Evolutionary conservation across 768 basidiomycete species (phyloP).

Genomic region (Butyriboletus loyo): DNA sequence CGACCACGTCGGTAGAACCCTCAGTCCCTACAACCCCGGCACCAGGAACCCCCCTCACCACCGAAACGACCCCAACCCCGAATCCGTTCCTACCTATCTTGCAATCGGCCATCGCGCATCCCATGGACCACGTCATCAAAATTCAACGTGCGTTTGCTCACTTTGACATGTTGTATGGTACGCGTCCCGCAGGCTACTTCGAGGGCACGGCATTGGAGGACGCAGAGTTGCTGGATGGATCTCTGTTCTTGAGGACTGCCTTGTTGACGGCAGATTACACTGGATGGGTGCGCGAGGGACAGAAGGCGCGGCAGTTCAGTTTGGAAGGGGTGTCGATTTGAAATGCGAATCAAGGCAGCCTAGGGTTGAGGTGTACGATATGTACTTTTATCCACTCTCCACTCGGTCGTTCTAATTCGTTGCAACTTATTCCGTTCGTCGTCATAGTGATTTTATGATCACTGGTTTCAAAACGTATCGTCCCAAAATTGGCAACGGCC

Average conservation of each 20-base stretch:
- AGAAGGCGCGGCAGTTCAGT: constrained; percentile 25
- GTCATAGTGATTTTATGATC: no score
- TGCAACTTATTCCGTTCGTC: background rate
- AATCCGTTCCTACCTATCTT: constrained; percentile 42
- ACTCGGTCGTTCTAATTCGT: background rate
- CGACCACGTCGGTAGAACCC: constrained; percentile 20
- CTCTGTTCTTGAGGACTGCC: constrained; percentile 33
- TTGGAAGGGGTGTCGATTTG: constrained; percentile 14
- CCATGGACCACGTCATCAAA: constrained; percentile 33
- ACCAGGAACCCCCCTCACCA: background rate
- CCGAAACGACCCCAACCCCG: constrained; percentile 19
- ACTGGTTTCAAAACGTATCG: background rate
- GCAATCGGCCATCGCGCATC: constrained; percentile 36
- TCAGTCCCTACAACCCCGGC: constrained; percentile 1
- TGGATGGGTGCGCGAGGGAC: constrained; percentile 42
- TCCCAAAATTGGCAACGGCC: no score
- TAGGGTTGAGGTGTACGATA: background rate
- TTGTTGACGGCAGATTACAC: constrained; percentile 30
- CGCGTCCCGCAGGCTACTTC: constrained; percentile 25
- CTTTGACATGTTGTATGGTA: constrained; percentile 31
- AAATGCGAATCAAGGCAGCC: no score
- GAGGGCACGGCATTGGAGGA: constrained; percentile 29
- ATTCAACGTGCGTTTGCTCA: constrained; percentile 35
- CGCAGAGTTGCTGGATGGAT: constrained; percentile 34
- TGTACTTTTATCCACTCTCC: background rate